These are phyloP conservation scores for Omphalea diandra DNA, from an alignment of 441 rosid genomes.

Conservation along the genomic window DNA sequence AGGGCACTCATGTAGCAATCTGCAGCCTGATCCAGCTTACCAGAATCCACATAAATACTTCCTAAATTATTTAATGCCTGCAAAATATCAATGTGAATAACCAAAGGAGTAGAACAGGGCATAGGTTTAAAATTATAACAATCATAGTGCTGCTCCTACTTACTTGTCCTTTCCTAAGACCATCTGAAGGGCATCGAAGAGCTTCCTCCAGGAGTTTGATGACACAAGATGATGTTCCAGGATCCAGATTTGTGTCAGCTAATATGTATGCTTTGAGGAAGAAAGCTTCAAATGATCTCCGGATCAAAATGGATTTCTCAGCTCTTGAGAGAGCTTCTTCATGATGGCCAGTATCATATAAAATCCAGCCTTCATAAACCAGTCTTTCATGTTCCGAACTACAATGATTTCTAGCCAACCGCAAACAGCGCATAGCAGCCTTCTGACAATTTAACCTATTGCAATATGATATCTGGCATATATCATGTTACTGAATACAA, in stretches of 20 bases:
- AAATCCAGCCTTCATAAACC: slow-evolving; percentile 94
- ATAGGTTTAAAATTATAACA: neutral
- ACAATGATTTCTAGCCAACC: slow-evolving; percentile 80
- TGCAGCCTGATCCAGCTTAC: slow-evolving; percentile 83
- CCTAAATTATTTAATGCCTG: slow-evolving; percentile 96
- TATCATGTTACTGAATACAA: slow-evolving; percentile 11
- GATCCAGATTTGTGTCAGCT: slow-evolving; percentile 69
- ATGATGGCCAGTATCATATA: slow-evolving; percentile 84
- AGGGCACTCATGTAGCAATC: slow-evolving; percentile 90
- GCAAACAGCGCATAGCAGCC: slow-evolving; percentile 86
- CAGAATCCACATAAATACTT: slow-evolving; percentile 80
- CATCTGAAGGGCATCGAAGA: slow-evolving; percentile 95
- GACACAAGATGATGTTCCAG: slow-evolving; percentile 62
- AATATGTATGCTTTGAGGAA: slow-evolving; percentile 90
- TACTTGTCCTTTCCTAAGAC: slow-evolving; percentile 98
- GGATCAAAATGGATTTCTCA: slow-evolving; percentile 78
- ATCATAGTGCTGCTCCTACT: slow-evolving; percentile 16
- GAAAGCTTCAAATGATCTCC: slow-evolving; percentile 95
- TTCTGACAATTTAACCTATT: slow-evolving; percentile 90
- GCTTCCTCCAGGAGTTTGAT: slow-evolving; percentile 89
- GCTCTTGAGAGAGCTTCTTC: slow-evolving; percentile 95
- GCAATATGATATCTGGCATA: neutral
- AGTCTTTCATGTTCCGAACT: slow-evolving; percentile 75
- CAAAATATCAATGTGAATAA: neutral
- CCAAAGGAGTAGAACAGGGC: slow-evolving; percentile 6